phyloP scores from a whole-genome alignment of 805 yeast genomes.

The Torulaspora maleeae region DNA sequence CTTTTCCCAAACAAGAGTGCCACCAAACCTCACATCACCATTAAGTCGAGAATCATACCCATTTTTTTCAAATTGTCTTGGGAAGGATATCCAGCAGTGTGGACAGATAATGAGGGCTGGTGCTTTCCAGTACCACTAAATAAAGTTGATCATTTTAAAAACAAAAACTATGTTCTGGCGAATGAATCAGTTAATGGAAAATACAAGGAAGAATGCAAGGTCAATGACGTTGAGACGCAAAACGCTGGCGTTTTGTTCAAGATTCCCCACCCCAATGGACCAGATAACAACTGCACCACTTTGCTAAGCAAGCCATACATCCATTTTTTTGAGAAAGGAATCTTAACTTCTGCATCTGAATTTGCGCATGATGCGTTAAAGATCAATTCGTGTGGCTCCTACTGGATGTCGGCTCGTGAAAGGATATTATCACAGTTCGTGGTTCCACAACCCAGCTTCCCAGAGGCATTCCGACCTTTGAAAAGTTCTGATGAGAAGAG shows the following conservation, averaged over 20 bases:
- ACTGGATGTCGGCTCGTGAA: conserved; percentile 89
- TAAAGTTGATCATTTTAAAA: conserved; percentile 30
- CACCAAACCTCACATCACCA: conserved; percentile 52
- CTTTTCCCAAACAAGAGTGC: conserved; percentile 39
- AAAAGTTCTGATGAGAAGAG: conserved; percentile 7
- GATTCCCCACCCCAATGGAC: conserved; percentile 87
- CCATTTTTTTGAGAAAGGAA: conserved; percentile 65
- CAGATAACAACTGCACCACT: conserved; percentile 62
- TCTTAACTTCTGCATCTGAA: conserved; percentile 63
- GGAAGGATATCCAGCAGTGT: conserved; percentile 77
- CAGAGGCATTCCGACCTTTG: conserved; percentile 22
- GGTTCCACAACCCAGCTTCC: conserved; percentile 46
- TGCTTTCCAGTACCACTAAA: conserved; percentile 57
- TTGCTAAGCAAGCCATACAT: conserved; percentile 74
- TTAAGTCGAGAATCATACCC: conserved; percentile 72
- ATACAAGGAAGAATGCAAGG: conserved; percentile 16
- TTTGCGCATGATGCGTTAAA: conserved; percentile 73
- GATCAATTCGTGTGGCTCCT: conserved; percentile 75
- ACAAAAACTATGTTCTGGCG: conserved; percentile 37
- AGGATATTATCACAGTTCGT: conserved; percentile 83
- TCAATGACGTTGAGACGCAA: conserved; percentile 6
- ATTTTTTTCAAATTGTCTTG: conserved; percentile 70
- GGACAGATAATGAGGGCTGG: conserved; percentile 86
- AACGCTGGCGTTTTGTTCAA: conserved; percentile 45
- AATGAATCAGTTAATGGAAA: conserved; percentile 17